These are phyloP conservation scores for Colletotrichum neosansevieriae DNA, from an alignment of 2,329 filamentous ascomycete genomes.

Conservation along the genomic window DNA sequence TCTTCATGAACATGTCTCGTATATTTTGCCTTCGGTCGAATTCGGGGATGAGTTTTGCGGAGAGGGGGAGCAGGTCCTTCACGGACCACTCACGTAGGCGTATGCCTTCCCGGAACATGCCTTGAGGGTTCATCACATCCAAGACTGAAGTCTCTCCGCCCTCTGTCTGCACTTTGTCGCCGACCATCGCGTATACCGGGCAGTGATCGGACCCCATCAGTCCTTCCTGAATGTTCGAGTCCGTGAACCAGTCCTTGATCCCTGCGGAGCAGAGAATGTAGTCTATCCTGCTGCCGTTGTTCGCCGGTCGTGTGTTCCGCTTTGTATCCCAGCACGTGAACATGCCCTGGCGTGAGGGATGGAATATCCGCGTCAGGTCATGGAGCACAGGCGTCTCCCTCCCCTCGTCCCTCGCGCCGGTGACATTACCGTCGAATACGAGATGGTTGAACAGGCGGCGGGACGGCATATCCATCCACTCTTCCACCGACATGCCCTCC, in stretches of 20 bases:
- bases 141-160: slow-evolving; percentile 65
- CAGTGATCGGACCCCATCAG: slow-evolving; percentile 97
- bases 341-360: slow-evolving; percentile 86
- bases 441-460: slow-evolving; percentile 88
- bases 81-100: slow-evolving; percentile 74
- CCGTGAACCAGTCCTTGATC: slow-evolving; percentile 83
- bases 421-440: slow-evolving; percentile 77
- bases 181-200: slow-evolving; percentile 84
- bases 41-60: slow-evolving; percentile 86
- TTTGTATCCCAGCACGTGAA: slow-evolving; percentile 98
- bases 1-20: slow-evolving; percentile 89
- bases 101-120: slow-evolving; percentile 76
- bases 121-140: slow-evolving; percentile 83
- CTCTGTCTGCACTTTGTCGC: slow-evolving; percentile 68
- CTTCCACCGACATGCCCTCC: slow-evolving; percentile 73
- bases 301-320: slow-evolving; percentile 94
- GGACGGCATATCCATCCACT: slow-evolving; percentile 79
- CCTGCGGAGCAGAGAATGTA: slow-evolving; percentile 87
- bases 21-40: slow-evolving; percentile 89
- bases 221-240: slow-evolving; percentile 91
- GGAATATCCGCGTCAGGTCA: slow-evolving; percentile 86
- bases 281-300: slow-evolving; percentile 93
- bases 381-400: slow-evolving; percentile 79
- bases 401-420: slow-evolving; percentile 74
- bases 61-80: slow-evolving; percentile 78